These are phyloP conservation scores for Guadua angustifolia DNA, from an alignment of 176 grass and related monocot species.

Conservation along the genomic window DNA sequence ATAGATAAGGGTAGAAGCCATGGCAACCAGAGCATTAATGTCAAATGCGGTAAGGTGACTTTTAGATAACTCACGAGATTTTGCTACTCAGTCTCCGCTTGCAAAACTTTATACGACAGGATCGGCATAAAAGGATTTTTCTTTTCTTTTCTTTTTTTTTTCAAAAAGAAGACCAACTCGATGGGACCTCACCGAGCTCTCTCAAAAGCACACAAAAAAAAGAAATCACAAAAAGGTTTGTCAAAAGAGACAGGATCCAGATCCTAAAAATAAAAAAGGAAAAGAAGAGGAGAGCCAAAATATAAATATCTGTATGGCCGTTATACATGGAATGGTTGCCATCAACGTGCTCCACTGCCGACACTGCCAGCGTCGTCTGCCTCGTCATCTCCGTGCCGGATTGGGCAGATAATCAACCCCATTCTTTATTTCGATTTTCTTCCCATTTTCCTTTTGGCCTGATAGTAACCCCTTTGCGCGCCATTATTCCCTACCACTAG, in stretches of 20 bases:
- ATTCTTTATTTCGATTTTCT: background rate
- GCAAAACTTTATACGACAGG: background rate
- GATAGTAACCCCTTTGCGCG: background rate
- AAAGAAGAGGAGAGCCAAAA: background rate
- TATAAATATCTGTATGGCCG: conserved; percentile 13
- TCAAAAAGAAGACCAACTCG: background rate
- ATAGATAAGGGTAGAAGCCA: too few relatives aligned
- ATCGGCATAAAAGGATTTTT: background rate
- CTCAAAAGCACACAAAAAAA: conserved; percentile 20
- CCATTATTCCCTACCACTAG: conserved; percentile 42
- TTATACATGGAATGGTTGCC: conserved; percentile 1
- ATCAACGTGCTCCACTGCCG: conserved; percentile 22
- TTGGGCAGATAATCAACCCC: conserved; percentile 20
- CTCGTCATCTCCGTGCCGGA: background rate
- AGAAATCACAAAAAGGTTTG: background rate
- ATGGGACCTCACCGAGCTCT: background rate
- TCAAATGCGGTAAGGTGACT: background rate
- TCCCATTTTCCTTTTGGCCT: background rate
- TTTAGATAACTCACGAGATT: background rate
- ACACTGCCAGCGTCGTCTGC: background rate
- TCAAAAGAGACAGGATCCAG: background rate
- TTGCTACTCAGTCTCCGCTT: background rate
- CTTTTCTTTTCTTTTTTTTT: background rate
- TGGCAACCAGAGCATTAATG: too few relatives aligned
- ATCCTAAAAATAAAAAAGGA: background rate